Conservation (phyloP, 1,139 yeast genomes). For the Blastobotrys persicus region DNA sequence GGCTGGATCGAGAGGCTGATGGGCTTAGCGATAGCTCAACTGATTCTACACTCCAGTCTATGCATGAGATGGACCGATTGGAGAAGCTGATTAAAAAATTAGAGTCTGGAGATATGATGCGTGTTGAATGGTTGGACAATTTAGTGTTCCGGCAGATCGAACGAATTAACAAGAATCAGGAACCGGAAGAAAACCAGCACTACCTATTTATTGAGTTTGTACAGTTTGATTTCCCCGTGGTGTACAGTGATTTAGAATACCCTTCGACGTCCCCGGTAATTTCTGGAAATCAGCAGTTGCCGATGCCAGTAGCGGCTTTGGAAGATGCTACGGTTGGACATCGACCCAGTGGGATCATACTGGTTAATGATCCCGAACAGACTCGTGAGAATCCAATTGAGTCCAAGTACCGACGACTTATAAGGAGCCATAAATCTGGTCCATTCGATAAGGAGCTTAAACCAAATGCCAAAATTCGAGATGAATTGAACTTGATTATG, state of each 20-base stretch:
- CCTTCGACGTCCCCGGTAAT: constrained; percentile 29
- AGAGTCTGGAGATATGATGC: constrained; percentile 63
- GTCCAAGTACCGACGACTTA: constrained; percentile 76
- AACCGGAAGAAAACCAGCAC: constrained; percentile 37
- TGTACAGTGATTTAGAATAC: constrained; percentile 62
- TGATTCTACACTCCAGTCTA: constrained; percentile 30
- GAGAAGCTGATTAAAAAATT: constrained; percentile 60
- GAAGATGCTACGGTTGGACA: constrained; percentile 26
- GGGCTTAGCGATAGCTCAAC: constrained; percentile 34
- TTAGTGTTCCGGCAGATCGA: constrained; percentile 60
- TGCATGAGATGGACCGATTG: constrained; percentile 40
- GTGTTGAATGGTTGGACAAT: constrained; percentile 74
- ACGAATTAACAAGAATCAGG: constrained; percentile 37
- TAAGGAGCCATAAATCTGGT: constrained; percentile 75
- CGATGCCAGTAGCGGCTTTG: constrained; percentile 32
- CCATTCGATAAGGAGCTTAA: constrained; percentile 79
- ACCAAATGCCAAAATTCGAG: constrained; percentile 83
- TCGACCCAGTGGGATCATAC: constrained; percentile 39
- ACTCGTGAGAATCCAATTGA: constrained; percentile 77
- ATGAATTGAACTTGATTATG: constrained; percentile 64
- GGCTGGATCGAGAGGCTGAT: constrained; percentile 38
- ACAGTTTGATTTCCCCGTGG: constrained; percentile 76
- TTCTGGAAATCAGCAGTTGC: constrained; percentile 31
- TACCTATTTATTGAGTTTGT: constrained; percentile 67
- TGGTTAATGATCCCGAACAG: constrained; percentile 65